Evolutionary conservation across 148 eudicot species (phyloP).

Genomic region (Fagopyrum homotropicum): DNA sequence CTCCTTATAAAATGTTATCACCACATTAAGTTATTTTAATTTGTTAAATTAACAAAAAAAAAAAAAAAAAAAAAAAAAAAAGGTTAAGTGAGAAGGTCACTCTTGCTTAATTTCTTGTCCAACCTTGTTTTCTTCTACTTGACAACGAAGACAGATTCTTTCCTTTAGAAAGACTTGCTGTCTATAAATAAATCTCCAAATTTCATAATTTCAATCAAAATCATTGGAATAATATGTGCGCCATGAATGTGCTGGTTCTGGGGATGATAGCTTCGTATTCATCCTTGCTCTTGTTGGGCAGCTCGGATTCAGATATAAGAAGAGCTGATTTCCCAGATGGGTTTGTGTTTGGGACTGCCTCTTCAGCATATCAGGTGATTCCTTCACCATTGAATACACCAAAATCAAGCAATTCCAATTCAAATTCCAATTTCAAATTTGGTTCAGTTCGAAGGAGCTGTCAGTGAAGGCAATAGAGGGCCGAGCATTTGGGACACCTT

Average conservation of each 20-base stretch:
- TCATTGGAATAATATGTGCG: not conserved
- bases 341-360: slow-evolving; percentile 86
- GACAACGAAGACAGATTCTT: not conserved
- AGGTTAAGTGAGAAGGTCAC: slow-evolving; percentile 1
- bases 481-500: slow-evolving; percentile 90
- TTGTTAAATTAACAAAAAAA: not conserved
- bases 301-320: slow-evolving; percentile 22
- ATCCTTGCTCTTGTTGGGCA: not conserved
- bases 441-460: slow-evolving; percentile 92
- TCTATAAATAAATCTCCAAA: not conserved
- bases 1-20: not conserved
- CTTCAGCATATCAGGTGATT: slow-evolving; percentile 82
- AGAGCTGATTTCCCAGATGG: slow-evolving; percentile 64
- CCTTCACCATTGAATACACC: not conserved
- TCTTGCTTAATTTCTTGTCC: slow-evolving; percentile 13
- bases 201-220: not conserved
- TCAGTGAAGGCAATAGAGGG: slow-evolving; percentile 84
- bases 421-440: not conserved
- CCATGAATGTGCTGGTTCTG: slow-evolving; percentile 4
- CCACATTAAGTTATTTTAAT: not conserved
- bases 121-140: slow-evolving; percentile 14
- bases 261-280: not conserved
- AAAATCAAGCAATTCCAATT: not conserved
- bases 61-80: not conserved
- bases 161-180: not conserved